Evolutionary conservation across 192 early-diverging fungal species (phyloP).

Genomic region (Coemansia sp.): DNA sequence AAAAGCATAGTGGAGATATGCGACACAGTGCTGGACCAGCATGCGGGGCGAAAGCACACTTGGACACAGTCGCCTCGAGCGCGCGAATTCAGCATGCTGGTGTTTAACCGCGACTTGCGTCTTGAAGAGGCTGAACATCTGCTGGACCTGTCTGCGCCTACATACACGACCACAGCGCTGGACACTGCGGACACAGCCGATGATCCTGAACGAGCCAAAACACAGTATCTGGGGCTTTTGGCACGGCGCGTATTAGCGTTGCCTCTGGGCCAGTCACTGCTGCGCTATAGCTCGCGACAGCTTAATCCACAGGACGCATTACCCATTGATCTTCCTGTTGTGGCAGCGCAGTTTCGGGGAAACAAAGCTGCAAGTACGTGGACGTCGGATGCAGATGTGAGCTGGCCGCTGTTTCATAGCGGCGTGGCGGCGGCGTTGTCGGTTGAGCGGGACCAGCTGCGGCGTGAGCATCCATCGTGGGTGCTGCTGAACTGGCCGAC

Average conservation of each 20-base stretch:
- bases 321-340: slow-evolving; percentile 55
- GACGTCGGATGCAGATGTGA: slow-evolving; percentile 36
- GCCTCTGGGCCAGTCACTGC: slow-evolving; percentile 62
- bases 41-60: not conserved
- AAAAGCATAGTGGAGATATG: slow-evolving; percentile 21
- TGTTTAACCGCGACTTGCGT: slow-evolving; percentile 40
- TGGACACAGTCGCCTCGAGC: slow-evolving; percentile 7
- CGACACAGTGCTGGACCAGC: slow-evolving; percentile 12
- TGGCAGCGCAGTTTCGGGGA: slow-evolving; percentile 66
- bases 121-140: slow-evolving; percentile 32
- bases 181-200: slow-evolving; percentile 4
- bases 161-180: slow-evolving; percentile 3
- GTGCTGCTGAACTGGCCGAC: slow-evolving; percentile 68
- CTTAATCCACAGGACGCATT: slow-evolving; percentile 59
- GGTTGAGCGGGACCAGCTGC: slow-evolving; percentile 56
- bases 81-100: slow-evolving; percentile 16
- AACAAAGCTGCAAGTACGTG: slow-evolving; percentile 46
- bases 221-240: slow-evolving; percentile 23
- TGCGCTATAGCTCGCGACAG: slow-evolving; percentile 62
- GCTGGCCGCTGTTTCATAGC: slow-evolving; percentile 88
- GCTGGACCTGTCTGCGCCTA: slow-evolving; percentile 10
- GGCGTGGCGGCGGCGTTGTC: slow-evolving; percentile 78
- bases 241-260: slow-evolving; percentile 60
- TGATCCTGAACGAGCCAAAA: slow-evolving; percentile 8
- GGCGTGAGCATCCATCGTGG: slow-evolving; percentile 69